Conservation (phyloP, 768 basidiomycete species). For the Baorangia bicolor region DNA sequence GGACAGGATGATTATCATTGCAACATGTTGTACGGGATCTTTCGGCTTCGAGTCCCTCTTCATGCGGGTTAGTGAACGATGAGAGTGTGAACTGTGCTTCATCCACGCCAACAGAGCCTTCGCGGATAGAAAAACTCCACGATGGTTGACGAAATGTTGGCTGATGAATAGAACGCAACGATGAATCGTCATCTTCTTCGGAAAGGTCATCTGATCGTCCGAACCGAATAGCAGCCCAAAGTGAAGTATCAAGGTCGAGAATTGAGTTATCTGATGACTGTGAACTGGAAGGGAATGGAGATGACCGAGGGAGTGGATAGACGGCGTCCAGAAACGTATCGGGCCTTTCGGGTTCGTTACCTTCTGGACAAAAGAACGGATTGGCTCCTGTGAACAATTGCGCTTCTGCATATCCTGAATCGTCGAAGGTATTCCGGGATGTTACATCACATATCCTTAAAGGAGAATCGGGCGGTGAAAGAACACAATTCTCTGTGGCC, state of each 20-base stretch:
- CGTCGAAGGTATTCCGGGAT: neutral
- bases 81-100: neutral
- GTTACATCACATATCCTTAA: neutral
- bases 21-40: neutral
- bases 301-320: constrained; percentile 21
- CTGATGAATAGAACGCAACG: neutral
- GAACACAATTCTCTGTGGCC: neutral
- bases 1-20: neutral
- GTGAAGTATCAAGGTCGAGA: constrained; percentile 27
- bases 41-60: neutral
- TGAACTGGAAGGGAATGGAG: constrained; percentile 20
- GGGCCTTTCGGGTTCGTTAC: neutral
- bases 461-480: neutral
- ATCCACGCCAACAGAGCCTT: neutral
- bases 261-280: constrained; percentile 14
- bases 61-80: neutral
- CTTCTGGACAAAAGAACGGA: neutral
- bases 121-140: neutral
- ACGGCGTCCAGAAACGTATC: neutral
- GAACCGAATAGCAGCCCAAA: neutral
- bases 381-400: neutral
- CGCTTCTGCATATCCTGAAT: constrained; percentile 3
- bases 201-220: neutral
- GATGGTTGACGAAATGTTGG: neutral
- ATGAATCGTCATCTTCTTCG: neutral